Evolutionary conservation across 2,329 filamentous ascomycete genomes (phyloP), one percentile per base, ranked within the genome.

Genomic region (Penicillium glabrum): DNA sequence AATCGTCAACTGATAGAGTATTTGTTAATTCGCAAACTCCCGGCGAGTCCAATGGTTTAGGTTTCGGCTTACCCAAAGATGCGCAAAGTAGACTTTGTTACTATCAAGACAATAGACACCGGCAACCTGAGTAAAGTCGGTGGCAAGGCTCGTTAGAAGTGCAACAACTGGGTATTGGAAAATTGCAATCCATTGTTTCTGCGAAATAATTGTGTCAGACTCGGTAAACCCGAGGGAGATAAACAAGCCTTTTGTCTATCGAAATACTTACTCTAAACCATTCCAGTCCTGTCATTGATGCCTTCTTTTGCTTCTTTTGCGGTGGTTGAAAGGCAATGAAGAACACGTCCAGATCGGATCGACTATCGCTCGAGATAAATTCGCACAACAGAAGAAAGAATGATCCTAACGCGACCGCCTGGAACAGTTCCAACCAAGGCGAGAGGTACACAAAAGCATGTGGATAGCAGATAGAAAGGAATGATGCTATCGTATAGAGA

Each of bases 371-470:
- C 80, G 65, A 47, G n/a, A 52, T 52, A 29, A 73, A 79, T 44
- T 77, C 76, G 61, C 75, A 78, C 6, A 63, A 45, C 2, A 63
- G 69, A 8, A 80, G 66, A 58, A 79, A 79, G 63, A 80, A 80
- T 10, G 70, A 69, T 16, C 69, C 72, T 3, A 82, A 63, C 6
- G 77, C 75, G 23, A 77, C 63, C 5, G 72, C 66, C 65, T 81
- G 73, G 56, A 75, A 70, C 6, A 78, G 57, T 19, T 76, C 72
- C 26, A 75, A 61, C 65, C 75, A 75, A 1, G 74, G 70, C 26
- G 70, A 62, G 10, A 81, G 56, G 59, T 79, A 81, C 43, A 76
- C 68, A 43, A 74, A 72, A 2, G 71, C 62, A 19, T 69, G 64
- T 1, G 77, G 75, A 41, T 73, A 74, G 51, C 67, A 68, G 16